Conservation (phyloP, 345 rosid genomes). For the Abelmoschus esculentus region DNA sequence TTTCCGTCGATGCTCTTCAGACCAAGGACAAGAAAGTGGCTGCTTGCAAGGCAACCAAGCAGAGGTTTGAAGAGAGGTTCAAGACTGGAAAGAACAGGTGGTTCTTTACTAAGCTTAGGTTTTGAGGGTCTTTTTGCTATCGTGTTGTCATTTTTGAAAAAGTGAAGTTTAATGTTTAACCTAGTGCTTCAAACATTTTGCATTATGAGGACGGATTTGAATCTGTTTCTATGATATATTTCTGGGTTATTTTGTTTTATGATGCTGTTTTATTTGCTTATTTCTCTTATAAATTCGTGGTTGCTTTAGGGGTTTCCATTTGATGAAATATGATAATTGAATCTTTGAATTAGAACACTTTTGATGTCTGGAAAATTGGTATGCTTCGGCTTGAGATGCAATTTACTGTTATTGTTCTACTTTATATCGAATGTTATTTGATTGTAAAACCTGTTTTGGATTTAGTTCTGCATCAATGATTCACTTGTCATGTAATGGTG, state of each 20-base stretch:
- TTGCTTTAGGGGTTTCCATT: background rate
- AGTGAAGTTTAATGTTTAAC: background rate
- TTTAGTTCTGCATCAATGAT: background rate
- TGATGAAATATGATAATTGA: background rate
- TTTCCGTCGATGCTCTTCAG: background rate
- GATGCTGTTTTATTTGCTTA: background rate
- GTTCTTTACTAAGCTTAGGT: conserved; percentile 2
- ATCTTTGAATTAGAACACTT: background rate
- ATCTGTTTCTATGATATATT: conserved; percentile 3
- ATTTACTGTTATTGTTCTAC: background rate
- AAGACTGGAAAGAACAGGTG: conserved; percentile 1
- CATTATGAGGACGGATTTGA: conserved; percentile 9
- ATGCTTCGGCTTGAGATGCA: background rate
- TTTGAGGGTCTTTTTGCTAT: background rate
- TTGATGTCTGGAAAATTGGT: background rate
- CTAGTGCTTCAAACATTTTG: background rate
- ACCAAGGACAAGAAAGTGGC: conserved; percentile 1
- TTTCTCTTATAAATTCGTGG: background rate
- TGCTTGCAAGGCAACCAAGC: background rate
- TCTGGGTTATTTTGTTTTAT: background rate
- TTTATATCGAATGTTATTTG: background rate
- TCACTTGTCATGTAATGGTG: background rate
- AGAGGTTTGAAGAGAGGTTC: conserved; percentile 3
- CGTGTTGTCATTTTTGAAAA: background rate
- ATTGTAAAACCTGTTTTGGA: too few relatives aligned